Conservation (phyloP, 495 filamentous ascomycete species). For the Penicillium ochrochloron region DNA sequence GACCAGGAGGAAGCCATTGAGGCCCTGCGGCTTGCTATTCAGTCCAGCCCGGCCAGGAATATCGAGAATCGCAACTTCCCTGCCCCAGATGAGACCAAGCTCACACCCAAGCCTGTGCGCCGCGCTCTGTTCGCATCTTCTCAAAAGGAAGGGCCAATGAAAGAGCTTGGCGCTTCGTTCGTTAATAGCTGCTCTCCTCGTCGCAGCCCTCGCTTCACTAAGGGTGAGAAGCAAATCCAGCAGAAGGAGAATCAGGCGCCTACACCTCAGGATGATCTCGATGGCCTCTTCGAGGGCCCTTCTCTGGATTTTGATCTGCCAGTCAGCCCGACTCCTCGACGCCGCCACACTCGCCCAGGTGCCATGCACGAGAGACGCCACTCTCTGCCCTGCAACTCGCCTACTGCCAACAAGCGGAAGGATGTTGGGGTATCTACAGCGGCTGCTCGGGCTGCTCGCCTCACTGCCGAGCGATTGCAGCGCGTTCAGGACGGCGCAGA, state of each 20-base stretch:
- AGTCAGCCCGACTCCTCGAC: conserved; percentile 65
- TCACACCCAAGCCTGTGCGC: conserved; percentile 69
- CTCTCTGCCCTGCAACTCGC: conserved; percentile 42
- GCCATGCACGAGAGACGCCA: conserved; percentile 55
- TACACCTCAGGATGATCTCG: conserved; percentile 51
- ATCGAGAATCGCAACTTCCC: conserved; percentile 68
- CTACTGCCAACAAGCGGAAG: conserved; percentile 36
- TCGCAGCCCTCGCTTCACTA: conserved; percentile 47
- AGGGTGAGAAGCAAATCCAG: conserved; percentile 37
- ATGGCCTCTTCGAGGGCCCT: conserved; percentile 62
- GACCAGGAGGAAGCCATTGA: conserved; percentile 59
- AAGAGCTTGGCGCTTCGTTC: conserved; percentile 60
- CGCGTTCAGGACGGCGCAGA: conserved; percentile 40
- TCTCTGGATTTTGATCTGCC: conserved; percentile 53
- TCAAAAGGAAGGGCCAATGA: conserved; percentile 62
- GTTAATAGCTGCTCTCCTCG: conserved; percentile 58
- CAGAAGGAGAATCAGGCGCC: conserved; percentile 57
- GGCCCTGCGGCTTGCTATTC: conserved; percentile 65
- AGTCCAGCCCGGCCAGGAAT: conserved; percentile 72
- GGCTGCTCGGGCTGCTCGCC: conserved; percentile 41
- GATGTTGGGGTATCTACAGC: conserved; percentile 29
- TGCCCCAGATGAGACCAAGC: conserved; percentile 54
- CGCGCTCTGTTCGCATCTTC: conserved; percentile 75
- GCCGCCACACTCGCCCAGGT: conserved; percentile 45
- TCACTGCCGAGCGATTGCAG: conserved; percentile 45